A percentile compares a stretch with the other conserved stretches of the same genome.
Evolutionary conservation across 1,284 basidiomycete genomes (phyloP).

Genomic region (Tylopilus orsonianus): DNA sequence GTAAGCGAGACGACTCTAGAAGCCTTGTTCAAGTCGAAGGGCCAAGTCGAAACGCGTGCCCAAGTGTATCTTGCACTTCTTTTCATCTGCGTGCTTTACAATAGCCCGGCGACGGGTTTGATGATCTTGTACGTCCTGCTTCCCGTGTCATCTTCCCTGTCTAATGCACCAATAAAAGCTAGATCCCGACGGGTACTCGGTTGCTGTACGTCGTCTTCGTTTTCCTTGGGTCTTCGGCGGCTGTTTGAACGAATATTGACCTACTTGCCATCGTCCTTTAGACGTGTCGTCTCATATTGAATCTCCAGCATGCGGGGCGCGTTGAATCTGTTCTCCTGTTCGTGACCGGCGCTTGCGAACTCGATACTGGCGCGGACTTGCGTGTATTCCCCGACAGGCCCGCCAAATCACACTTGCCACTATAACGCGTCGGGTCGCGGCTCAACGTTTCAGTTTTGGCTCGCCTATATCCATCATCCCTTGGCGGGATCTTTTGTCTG

Average conservation of each 20-base stretch:
- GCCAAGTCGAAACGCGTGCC: background rate
- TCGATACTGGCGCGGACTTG: slow-evolving; percentile 20
- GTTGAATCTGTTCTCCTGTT: background rate
- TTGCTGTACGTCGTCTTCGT: slow-evolving; percentile 15
- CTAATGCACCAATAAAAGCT: slow-evolving; percentile 16
- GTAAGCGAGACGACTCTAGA: slow-evolving; percentile 12
- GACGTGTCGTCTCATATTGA: slow-evolving; percentile 26
- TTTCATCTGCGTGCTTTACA: slow-evolving; percentile 3
- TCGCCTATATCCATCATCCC: background rate
- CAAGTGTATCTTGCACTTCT: slow-evolving; percentile 12
- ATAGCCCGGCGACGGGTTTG: slow-evolving; percentile 9
- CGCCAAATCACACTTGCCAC: background rate
- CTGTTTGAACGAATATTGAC: background rate
- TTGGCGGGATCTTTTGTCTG: too few relatives aligned
- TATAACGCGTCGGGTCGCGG: background rate
- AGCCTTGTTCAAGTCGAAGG: background rate
- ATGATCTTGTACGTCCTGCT: slow-evolving; percentile 14
- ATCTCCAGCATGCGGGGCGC: slow-evolving; percentile 13
- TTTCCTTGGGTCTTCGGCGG: too few relatives aligned
- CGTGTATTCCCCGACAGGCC: slow-evolving; percentile 8
- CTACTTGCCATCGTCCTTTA: background rate
- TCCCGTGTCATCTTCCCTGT: background rate
- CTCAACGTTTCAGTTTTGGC: background rate
- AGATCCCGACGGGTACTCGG: slow-evolving; percentile 19
- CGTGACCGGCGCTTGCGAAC: slow-evolving; percentile 19